A percentile compares a stretch with the other conserved stretches of the same genome.
Evolutionary conservation across 768 basidiomycete genomes (phyloP).

Genomic region (Rhizopogon salebrosus): DNA sequence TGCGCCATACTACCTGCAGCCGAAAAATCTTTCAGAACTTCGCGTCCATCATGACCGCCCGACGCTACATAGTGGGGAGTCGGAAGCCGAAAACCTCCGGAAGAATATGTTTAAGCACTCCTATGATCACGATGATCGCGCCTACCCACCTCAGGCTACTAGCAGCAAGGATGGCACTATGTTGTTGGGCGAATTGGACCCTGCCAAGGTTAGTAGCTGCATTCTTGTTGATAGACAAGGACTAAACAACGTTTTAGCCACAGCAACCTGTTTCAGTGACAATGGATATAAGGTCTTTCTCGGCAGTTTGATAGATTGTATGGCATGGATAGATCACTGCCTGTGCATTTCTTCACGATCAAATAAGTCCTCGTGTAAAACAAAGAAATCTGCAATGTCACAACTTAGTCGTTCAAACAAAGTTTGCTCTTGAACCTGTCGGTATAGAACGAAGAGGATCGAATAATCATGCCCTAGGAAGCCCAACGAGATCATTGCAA

Average conservation of each 20-base stretch:
- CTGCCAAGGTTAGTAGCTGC: not conserved
- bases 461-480: no score
- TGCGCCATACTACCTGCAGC: not conserved
- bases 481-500: no score
- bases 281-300: not conserved
- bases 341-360: not conserved
- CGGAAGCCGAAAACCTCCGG: no score
- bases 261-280: no score
- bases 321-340: not conserved
- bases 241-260: not conserved
- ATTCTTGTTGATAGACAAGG: not conserved
- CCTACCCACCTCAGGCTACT: conserved; percentile 31
- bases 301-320: not conserved
- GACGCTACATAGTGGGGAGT: not conserved
- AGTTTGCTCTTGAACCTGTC: no score
- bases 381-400: no score
- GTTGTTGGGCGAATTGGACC: conserved; percentile 86
- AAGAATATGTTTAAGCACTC: not conserved
- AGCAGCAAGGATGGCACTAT: conserved; percentile 91
- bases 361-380: no score
- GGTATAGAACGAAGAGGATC: no score
- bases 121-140: not conserved
- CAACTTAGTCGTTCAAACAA: no score
- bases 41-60: not conserved
- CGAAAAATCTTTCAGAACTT: not conserved